Percentiles rank a stretch among this genome's conserved stretches.
Evolutionary conservation across 371 early-diverging fungal species (phyloP).

Genomic region (Umbelopsis sp.): DNA sequence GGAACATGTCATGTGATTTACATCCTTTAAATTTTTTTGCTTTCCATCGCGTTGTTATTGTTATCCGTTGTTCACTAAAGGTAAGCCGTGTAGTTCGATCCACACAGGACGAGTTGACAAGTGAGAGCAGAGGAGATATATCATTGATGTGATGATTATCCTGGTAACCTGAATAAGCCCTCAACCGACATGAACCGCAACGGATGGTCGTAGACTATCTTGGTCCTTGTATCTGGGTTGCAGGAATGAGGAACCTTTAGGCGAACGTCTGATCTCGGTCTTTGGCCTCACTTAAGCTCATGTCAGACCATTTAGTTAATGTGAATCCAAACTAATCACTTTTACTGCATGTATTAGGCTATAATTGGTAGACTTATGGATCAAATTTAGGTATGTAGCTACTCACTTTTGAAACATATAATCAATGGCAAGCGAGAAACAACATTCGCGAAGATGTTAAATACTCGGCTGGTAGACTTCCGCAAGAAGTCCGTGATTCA

Average conservation of each 20-base stretch:
- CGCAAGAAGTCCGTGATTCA: slow-evolving; percentile 19
- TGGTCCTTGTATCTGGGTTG: slow-evolving; percentile 3
- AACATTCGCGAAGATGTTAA: slow-evolving; percentile 11
- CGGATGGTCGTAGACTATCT: background rate
- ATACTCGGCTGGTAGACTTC: slow-evolving; percentile 18
- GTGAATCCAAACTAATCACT: too few species aligned
- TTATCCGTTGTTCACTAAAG: background rate
- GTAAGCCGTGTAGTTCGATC: background rate
- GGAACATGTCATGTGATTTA: background rate
- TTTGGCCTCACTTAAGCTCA: background rate
- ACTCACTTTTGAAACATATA: background rate
- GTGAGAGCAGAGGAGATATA: background rate
- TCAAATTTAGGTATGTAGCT: background rate
- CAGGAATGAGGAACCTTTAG: slow-evolving; percentile 17
- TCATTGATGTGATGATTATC: slow-evolving; percentile 17
- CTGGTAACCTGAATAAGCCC: slow-evolving; percentile 19
- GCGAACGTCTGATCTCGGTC: slow-evolving; percentile 17
- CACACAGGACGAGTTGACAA: background rate
- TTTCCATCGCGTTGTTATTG: background rate
- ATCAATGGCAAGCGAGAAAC: background rate
- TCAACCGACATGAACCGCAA: slow-evolving; percentile 1
- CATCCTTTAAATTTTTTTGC: background rate
- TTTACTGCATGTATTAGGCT: background rate
- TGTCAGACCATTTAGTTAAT: background rate
- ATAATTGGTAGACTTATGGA: background rate